Evolutionary conservation across 2,329 filamentous ascomycete species (phyloP), one percentile per base, ranked within the genome.

Genomic region (Alternaria rosae): DNA sequence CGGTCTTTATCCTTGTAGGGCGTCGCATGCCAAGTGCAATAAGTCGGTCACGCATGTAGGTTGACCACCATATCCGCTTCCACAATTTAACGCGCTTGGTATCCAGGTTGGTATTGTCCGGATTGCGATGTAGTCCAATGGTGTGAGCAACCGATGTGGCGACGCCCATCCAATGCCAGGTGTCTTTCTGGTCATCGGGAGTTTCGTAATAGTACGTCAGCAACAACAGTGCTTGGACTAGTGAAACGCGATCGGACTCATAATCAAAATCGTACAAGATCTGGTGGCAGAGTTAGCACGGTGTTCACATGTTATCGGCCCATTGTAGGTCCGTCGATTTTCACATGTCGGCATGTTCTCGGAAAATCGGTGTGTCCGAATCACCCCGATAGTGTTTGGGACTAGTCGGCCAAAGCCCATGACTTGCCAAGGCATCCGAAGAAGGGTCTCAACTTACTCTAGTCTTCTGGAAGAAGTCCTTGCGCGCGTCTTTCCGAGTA

Each of bases 161-260:
- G 38, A 97, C 92, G 17, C 94, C 94, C 92, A 97, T 97, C 94
- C 94, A 97, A 77, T 97, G 94, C 92, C 94, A 97, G 47, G 94
- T 97, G 78, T 97, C 94, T 79, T 97, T 97, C 76, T 97, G 93
- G 77, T 97, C 94, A 80, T 97, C 93, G 0, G 94, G 94, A 12
- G 93, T 97, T 80, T 97, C 94, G 78, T 97, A 97, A 91, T 94
- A 98, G 78, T 97, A 97, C 4, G 94, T 97, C 91, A 97, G 94
- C 62, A 97, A 85, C 23, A 97, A 85, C 21, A 97, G 85, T 5
- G 92, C 91, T 80, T 97, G 94, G 15, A 97, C 93, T 23, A 97
- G 86, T 20, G 93, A 88, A 60, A 97, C 90, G 54, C 94, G 91
- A 78, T 97, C 94, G 45, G 89, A 88, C 80, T 98, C 94, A 78